These are phyloP conservation scores for Pseudocohnilembus persalinus DNA, from an alignment of 169 alveolate genomes.

Conservation along the genomic window DNA sequence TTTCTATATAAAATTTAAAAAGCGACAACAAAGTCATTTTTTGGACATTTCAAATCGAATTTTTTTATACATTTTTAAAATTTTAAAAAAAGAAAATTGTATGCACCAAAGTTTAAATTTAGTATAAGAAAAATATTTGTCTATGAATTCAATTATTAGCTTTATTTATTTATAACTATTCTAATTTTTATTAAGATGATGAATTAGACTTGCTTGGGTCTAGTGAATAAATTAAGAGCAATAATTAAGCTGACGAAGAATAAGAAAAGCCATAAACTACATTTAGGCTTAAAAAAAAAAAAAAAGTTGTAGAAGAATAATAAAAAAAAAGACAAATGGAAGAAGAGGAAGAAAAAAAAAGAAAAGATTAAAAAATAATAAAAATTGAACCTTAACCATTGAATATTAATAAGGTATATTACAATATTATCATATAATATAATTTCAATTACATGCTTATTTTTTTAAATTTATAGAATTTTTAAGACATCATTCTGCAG, in stretches of 20 bases:
- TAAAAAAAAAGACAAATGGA: neutral
- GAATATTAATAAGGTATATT: constrained; percentile 2
- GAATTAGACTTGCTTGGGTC: neutral
- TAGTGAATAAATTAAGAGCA: neutral
- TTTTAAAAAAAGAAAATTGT: too few relatives aligned
- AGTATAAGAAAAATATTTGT: too few relatives aligned
- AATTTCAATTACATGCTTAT: neutral
- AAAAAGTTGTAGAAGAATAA: neutral
- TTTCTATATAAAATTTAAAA: too few relatives aligned
- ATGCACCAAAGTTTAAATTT: too few relatives aligned
- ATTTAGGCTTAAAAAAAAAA: constrained; percentile 7
- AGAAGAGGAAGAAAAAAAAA: neutral
- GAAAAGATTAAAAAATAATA: neutral
- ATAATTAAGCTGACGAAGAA: neutral
- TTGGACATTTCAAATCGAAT: too few relatives aligned
- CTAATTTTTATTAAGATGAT: neutral
- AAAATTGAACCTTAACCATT: neutral
- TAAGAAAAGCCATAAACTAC: neutral
- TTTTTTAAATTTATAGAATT: neutral
- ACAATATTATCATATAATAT: too few relatives aligned
- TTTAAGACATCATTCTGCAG: neutral
- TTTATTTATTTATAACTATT: too few relatives aligned
- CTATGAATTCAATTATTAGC: too few relatives aligned
- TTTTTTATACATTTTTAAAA: too few relatives aligned
- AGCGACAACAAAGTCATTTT: too few relatives aligned